Evolutionary conservation across 345 rosid species (phyloP).

Genomic region (Fremontodendron californicum): DNA sequence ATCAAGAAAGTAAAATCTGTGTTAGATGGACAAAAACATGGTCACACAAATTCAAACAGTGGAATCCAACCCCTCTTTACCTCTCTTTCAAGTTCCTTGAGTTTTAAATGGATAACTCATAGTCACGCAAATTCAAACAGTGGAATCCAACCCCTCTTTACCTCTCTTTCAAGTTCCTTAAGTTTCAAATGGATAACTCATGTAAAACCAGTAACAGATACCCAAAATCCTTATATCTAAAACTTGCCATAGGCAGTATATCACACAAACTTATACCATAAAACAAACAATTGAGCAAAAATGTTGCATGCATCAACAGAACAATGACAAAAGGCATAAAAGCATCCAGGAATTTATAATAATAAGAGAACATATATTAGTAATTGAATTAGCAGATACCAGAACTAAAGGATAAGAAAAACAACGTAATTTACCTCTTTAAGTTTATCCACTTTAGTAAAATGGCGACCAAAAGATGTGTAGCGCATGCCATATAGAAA

Average conservation of each 20-base stretch:
- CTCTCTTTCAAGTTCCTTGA: neutral
- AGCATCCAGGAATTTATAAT: neutral
- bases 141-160: neutral
- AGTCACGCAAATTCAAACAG: neutral
- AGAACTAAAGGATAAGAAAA: neutral
- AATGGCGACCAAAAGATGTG: slow-evolving; percentile 93
- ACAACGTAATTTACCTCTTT: slow-evolving; percentile 49
- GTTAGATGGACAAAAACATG: neutral
- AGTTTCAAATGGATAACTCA: neutral
- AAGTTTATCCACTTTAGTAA: slow-evolving; percentile 81
- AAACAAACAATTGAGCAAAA: neutral
- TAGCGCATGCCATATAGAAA: slow-evolving; percentile 78
- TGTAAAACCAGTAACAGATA: neutral
- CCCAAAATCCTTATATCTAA: neutral
- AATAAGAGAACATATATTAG: neutral
- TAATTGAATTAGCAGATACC: neutral
- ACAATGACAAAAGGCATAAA: neutral
- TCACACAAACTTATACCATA: too few relatives aligned
- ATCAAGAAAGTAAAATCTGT: neutral
- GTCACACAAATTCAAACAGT: neutral
- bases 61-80: neutral
- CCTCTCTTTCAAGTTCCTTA: neutral
- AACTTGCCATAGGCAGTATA: neutral
- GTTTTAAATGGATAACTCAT: neutral
- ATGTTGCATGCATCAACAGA: neutral